Conservation (phyloP, 371 early-diverging fungal genomes). For the Catenaria anguillulae region DNA sequence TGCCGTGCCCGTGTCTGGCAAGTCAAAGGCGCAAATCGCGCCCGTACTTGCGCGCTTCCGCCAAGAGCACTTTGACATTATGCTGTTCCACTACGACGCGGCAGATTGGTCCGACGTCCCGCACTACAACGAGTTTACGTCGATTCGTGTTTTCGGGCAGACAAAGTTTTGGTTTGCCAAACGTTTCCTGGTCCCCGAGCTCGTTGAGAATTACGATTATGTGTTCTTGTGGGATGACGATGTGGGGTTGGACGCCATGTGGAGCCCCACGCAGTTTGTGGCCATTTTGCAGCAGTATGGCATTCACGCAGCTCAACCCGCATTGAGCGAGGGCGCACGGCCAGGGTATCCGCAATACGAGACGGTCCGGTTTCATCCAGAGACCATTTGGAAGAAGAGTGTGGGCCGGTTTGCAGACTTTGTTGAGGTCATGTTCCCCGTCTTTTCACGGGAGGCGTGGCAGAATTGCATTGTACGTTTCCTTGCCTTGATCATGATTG, state of each 20-base stretch:
- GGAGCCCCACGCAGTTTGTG: not conserved
- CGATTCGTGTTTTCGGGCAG: not conserved
- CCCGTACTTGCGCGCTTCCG: not conserved
- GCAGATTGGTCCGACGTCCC: not conserved
- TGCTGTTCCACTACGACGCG: not conserved
- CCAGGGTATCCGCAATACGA: not conserved
- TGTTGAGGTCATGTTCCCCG: conserved; percentile 4
- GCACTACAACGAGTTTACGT: too few species aligned
- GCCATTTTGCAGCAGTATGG: not conserved
- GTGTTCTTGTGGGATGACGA: conserved; percentile 3
- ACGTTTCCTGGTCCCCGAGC: conserved; percentile 1
- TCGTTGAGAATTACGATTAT: conserved; percentile 4
- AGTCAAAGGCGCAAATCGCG: not conserved
- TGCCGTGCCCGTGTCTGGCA: not conserved
- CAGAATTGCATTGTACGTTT: not conserved
- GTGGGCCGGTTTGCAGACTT: not conserved
- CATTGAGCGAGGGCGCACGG: not conserved
- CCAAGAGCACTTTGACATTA: not conserved
- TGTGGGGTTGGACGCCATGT: not conserved
- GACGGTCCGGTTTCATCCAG: not conserved
- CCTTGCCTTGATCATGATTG: too few species aligned
- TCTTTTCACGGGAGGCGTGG: not conserved
- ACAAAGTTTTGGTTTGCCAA: conserved; percentile 7
- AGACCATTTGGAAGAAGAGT: too few species aligned
- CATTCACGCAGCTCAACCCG: not conserved